Conservation (phyloP, 768 basidiomycete species). For the Amanita rubescens region DNA sequence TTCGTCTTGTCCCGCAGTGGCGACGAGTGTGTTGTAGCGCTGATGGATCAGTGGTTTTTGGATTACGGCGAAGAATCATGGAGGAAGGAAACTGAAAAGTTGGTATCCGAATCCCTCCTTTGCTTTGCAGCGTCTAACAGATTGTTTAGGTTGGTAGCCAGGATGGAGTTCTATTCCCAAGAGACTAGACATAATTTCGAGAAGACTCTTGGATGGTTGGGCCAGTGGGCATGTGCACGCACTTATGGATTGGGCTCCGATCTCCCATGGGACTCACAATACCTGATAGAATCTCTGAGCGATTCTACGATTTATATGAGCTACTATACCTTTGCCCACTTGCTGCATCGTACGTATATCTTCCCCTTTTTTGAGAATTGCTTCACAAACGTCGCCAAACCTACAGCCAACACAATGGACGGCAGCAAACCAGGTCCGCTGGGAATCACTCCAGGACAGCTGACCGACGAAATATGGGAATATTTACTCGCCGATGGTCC, state of each 20-base stretch:
- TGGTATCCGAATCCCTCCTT: slow-evolving; percentile 28
- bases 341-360: slow-evolving; percentile 70
- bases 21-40: slow-evolving; percentile 97
- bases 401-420: slow-evolving; percentile 59
- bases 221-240: slow-evolving; percentile 98
- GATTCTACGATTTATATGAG: slow-evolving; percentile 99
- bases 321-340: slow-evolving; percentile 91
- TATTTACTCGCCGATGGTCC: slow-evolving; percentile 79
- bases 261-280: slow-evolving; percentile 94
- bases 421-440: slow-evolving; percentile 76
- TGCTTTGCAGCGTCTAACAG: slow-evolving; percentile 5
- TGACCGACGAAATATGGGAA: slow-evolving; percentile 98
- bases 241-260: slow-evolving; percentile 94
- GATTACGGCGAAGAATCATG: slow-evolving; percentile 93
- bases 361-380: background rate
- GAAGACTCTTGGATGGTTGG: slow-evolving; percentile 88
- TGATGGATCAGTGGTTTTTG: slow-evolving; percentile 99
- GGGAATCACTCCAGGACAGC: slow-evolving; percentile 80
- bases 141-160: slow-evolving; percentile 54
- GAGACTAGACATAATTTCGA: slow-evolving; percentile 94
- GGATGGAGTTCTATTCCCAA: slow-evolving; percentile 85
- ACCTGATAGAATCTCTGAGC: slow-evolving; percentile 93
- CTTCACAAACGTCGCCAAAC: background rate
- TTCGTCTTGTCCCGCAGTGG: slow-evolving; percentile 81
- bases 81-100: slow-evolving; percentile 83